A percentile compares a stretch with the other conserved stretches of the same genome.
These are phyloP conservation scores for Tetradesmus lagerheimii DNA, from an alignment of 139 green algal species.

Conservation along the genomic window DNA sequence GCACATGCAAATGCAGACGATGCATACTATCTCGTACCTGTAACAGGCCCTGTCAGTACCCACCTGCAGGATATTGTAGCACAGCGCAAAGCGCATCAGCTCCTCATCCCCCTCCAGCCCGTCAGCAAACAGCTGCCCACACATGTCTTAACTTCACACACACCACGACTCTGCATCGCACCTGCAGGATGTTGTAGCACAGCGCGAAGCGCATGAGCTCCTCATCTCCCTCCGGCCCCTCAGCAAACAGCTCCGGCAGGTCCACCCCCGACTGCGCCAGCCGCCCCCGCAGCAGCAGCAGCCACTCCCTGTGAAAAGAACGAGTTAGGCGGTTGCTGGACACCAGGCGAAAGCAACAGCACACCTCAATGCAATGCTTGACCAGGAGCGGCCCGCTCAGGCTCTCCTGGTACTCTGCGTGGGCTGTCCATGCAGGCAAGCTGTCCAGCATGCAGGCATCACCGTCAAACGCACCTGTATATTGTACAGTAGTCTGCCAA, in stretches of 20 bases:
- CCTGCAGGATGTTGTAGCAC: slow-evolving; percentile 47
- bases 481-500: slow-evolving; percentile 36
- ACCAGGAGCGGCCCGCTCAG: no score
- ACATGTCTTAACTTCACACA: no score
- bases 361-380: no score
- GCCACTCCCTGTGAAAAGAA: slow-evolving; percentile 49
- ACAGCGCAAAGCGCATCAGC: slow-evolving; percentile 48
- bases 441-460: no score
- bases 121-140: not conserved
- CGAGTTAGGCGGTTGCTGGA: no score
- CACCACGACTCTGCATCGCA: no score
- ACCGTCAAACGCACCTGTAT: no score
- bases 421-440: no score
- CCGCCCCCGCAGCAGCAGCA: slow-evolving; percentile 48
- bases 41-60: no score
- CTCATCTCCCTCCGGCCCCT: slow-evolving; percentile 6
- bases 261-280: slow-evolving; percentile 27
- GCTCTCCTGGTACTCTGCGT: no score
- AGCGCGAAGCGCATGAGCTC: slow-evolving; percentile 49
- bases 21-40: no score
- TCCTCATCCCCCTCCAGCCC: slow-evolving; percentile 25
- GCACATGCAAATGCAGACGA: slow-evolving; percentile 26
- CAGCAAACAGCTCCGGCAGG: slow-evolving; percentile 41
- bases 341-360: no score
- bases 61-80: slow-evolving; percentile 47